These are phyloP conservation scores for Discostella pseudostelligera DNA, from an alignment of 108 stramenopile genomes.

Conservation along the genomic window DNA sequence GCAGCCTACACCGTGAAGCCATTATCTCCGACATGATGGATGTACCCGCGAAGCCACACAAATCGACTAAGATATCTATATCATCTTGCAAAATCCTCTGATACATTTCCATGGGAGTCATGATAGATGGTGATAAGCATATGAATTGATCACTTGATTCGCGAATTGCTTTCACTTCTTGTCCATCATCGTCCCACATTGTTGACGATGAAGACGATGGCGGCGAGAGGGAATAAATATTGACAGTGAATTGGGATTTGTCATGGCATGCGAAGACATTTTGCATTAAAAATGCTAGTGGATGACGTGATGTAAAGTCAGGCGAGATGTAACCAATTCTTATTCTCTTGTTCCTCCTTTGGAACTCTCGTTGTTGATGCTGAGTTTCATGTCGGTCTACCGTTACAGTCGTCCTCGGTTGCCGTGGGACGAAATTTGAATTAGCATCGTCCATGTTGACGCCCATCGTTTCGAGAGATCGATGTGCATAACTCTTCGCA, in stretches of 20 bases:
- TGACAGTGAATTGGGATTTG: constrained; percentile 58
- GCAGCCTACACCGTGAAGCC: constrained; percentile 46
- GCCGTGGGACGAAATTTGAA: background rate
- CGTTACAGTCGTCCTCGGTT: constrained; percentile 4
- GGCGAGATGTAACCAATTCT: constrained; percentile 76
- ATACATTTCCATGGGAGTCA: constrained; percentile 53
- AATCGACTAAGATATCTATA: constrained; percentile 78
- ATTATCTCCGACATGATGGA: constrained; percentile 58
- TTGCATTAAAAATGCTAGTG: constrained; percentile 86
- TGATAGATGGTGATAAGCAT: constrained; percentile 39
- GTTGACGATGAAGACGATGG: too few species aligned
- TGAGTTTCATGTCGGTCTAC: constrained; percentile 11
- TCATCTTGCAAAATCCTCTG: constrained; percentile 56
- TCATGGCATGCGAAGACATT: constrained; percentile 84
- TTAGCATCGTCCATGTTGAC: background rate
- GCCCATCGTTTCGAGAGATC: constrained; percentile 43
- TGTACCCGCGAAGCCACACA: constrained; percentile 85
- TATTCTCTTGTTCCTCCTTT: constrained; percentile 20
- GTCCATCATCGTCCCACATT: constrained; percentile 53
- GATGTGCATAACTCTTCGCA: constrained; percentile 39
- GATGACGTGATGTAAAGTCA: constrained; percentile 83
- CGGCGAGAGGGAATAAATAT: constrained; percentile 66
- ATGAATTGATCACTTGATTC: constrained; percentile 60
- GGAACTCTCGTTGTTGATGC: background rate
- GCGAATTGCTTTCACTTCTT: constrained; percentile 61